phyloP scores from a whole-genome alignment of 495 filamentous ascomycete genomes.

The Chlorociboria aeruginascens region DNA sequence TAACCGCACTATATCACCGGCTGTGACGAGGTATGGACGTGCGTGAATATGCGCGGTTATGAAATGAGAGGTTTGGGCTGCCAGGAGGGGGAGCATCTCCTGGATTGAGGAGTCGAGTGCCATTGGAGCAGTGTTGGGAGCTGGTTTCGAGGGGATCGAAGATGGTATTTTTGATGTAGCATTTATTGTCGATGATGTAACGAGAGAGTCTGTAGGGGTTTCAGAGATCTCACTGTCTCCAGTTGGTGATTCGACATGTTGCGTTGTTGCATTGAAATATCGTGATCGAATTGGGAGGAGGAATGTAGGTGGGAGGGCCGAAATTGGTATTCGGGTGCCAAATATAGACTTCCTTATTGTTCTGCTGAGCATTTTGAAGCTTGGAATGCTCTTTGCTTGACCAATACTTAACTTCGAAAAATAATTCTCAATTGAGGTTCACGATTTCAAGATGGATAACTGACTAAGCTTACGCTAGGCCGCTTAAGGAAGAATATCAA shows the following conservation, averaged over 20 bases:
- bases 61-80: conserved; percentile 72
- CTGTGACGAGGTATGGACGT: conserved; percentile 78
- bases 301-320: conserved; percentile 27
- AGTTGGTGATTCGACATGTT: conserved; percentile 19
- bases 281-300: conserved; percentile 21
- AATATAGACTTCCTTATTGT: conserved; percentile 12
- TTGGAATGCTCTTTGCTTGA: not conserved
- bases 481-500: not conserved
- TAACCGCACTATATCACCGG: conserved; percentile 75
- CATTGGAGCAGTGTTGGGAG: conserved; percentile 15
- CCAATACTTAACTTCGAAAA: not conserved
- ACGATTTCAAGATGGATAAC: not conserved
- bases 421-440: not conserved
- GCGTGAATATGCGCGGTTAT: conserved; percentile 78
- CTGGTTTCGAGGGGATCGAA: conserved; percentile 6
- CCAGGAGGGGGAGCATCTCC: conserved; percentile 63
- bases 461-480: conserved; percentile 5
- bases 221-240: conserved; percentile 1
- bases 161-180: not conserved
- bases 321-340: conserved; percentile 19
- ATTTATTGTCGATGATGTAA: not conserved
- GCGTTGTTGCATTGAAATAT: conserved; percentile 18
- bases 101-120: conserved; percentile 45
- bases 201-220: not conserved
- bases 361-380: conserved; percentile 15